A percentile compares a stretch with the other conserved stretches of the same genome.
phyloP scores from a whole-genome alignment of 1,284 basidiomycete genomes.

The Tylopilus sp. region DNA sequence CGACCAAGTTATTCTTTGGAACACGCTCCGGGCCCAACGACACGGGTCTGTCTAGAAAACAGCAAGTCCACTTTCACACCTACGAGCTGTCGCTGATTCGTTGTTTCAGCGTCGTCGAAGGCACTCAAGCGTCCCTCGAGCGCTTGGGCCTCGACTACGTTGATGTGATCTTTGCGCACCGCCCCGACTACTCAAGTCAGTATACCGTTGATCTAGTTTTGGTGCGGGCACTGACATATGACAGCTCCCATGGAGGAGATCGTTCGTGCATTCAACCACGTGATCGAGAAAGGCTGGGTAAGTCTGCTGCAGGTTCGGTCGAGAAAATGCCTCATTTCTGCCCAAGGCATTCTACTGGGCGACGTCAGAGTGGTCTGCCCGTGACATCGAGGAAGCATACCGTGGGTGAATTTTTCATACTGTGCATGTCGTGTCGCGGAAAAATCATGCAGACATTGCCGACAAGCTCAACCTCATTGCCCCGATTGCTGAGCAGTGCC shows the following conservation, averaged over 20 bases:
- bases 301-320: neutral
- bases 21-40: constrained; percentile 53
- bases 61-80: constrained; percentile 35
- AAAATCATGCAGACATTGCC: constrained; percentile 41
- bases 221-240: neutral
- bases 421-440: neutral
- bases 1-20: constrained; percentile 59
- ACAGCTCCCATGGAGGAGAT: constrained; percentile 44
- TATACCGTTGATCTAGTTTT: neutral
- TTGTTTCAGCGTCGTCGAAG: constrained; percentile 57
- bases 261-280: constrained; percentile 45
- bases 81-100: neutral
- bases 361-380: constrained; percentile 59
- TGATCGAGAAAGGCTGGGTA: constrained; percentile 43
- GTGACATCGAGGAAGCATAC: constrained; percentile 51
- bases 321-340: neutral
- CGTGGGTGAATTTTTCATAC: constrained; percentile 26
- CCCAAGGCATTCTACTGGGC: constrained; percentile 46
- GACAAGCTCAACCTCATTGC: constrained; percentile 52
- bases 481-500: constrained; percentile 61
- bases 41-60: constrained; percentile 61
- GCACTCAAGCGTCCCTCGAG: constrained; percentile 54
- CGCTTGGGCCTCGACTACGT: constrained; percentile 67
- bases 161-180: constrained; percentile 58
- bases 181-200: constrained; percentile 46